Percentiles rank a stretch among this genome's conserved stretches.
Conservation (phyloP, 495 filamentous ascomycete genomes). For the Penicillium bovifimosum region DNA sequence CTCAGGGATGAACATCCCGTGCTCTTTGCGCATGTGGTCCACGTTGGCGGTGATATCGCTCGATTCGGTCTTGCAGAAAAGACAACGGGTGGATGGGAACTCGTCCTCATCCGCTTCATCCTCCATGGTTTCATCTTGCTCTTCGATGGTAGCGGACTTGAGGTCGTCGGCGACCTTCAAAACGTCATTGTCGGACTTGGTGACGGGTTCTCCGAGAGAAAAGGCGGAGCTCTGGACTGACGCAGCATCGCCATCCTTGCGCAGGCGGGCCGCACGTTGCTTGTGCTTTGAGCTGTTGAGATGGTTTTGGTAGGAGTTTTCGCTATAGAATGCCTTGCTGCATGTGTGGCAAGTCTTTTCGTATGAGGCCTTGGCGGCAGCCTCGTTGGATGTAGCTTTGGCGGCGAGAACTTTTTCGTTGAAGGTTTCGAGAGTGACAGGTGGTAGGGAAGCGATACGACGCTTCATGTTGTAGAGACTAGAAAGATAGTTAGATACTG, state of each 20-base stretch:
- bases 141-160: constrained; percentile 64
- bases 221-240: constrained; percentile 89
- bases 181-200: constrained; percentile 60
- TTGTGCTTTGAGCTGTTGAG: constrained; percentile 87
- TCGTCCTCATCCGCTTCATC: constrained; percentile 26
- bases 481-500: not conserved
- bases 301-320: constrained; percentile 93
- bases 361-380: constrained; percentile 83
- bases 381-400: constrained; percentile 73
- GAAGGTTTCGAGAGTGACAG: constrained; percentile 87
- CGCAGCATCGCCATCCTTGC: constrained; percentile 51
- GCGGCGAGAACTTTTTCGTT: constrained; percentile 95
- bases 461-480: constrained; percentile 98
- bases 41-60: constrained; percentile 67
- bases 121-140: constrained; percentile 35
- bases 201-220: constrained; percentile 76
- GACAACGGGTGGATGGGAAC: constrained; percentile 58
- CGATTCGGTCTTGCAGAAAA: constrained; percentile 86
- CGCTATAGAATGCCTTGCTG: constrained; percentile 89
- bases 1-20: constrained; percentile 97
- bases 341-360: constrained; percentile 78
- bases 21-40: constrained; percentile 82
- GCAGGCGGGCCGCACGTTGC: constrained; percentile 51
- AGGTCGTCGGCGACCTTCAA: constrained; percentile 72
- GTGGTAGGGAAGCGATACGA: constrained; percentile 84